Conservation (phyloP, 2,329 filamentous ascomycete species). For the Parascedosporium putredinis region DNA sequence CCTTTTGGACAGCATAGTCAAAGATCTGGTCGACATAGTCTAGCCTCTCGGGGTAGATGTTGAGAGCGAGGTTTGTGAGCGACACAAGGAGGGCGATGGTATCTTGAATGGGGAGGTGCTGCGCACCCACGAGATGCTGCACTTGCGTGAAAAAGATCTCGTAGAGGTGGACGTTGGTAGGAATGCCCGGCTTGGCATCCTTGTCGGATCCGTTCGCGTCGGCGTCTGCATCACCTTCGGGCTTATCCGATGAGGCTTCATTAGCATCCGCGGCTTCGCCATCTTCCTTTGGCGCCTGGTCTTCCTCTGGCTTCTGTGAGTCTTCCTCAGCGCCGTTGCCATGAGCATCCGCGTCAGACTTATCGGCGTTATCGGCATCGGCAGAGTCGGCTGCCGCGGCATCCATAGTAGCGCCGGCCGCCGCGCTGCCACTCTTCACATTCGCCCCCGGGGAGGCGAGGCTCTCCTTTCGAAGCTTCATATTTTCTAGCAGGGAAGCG, state of each 20-base stretch:
- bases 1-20: constrained; percentile 77
- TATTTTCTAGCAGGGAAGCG: constrained; percentile 63
- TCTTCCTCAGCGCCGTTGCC: constrained; percentile 17
- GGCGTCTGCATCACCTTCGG: constrained; percentile 25
- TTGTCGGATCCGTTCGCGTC: constrained; percentile 30
- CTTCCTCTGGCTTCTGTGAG: not conserved
- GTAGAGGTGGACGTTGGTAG: constrained; percentile 76
- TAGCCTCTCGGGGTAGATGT: constrained; percentile 84
- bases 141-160: constrained; percentile 97
- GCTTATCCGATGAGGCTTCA: constrained; percentile 19
- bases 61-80: constrained; percentile 82
- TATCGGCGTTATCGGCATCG: constrained; percentile 3
- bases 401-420: constrained; percentile 7
- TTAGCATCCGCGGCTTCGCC: constrained; percentile 26
- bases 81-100: constrained; percentile 92
- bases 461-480: constrained; percentile 55
- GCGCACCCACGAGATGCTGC: constrained; percentile 81
- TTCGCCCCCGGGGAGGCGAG: constrained; percentile 12
- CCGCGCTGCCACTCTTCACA: too few species aligned
- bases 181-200: constrained; percentile 37
- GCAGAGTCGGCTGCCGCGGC: constrained; percentile 4
- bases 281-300: constrained; percentile 18
- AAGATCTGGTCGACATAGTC: constrained; percentile 95
- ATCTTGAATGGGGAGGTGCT: constrained; percentile 86
- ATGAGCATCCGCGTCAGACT: constrained; percentile 20